Evolutionary conservation across 768 basidiomycete genomes (phyloP).

Genomic region (Trametes elegans): DNA sequence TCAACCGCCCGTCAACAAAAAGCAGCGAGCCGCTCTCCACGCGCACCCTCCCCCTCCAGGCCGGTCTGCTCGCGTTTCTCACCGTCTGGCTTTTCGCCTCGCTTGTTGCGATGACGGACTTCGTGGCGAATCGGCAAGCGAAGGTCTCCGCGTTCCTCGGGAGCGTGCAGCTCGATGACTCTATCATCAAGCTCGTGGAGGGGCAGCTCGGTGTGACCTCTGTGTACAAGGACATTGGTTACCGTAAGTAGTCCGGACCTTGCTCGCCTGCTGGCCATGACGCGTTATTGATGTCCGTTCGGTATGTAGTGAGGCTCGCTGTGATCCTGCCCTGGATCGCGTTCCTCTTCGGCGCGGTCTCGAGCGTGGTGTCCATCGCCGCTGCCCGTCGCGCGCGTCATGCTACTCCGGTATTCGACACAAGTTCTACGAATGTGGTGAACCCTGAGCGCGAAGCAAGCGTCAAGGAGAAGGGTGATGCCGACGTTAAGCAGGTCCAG

Average conservation of each 20-base stretch:
- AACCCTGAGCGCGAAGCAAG: background rate
- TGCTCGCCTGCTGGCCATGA: background rate
- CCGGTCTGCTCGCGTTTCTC: slow-evolving; percentile 39
- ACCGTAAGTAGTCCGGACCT: slow-evolving; percentile 39
- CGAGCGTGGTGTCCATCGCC: slow-evolving; percentile 36
- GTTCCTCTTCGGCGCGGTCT: slow-evolving; percentile 37
- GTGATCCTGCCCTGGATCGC: slow-evolving; percentile 56
- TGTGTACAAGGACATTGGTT: slow-evolving; percentile 44
- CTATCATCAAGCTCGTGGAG: slow-evolving; percentile 37
- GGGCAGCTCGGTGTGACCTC: slow-evolving; percentile 38
- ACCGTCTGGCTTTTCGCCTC: slow-evolving; percentile 47
- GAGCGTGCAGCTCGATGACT: slow-evolving; percentile 34
- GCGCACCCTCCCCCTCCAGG: slow-evolving; percentile 36
- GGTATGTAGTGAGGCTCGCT: slow-evolving; percentile 42
- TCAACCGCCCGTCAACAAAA: slow-evolving; percentile 21
- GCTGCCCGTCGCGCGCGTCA: slow-evolving; percentile 25
- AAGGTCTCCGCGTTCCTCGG: slow-evolving; percentile 43
- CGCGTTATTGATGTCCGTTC: background rate
- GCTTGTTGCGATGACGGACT: slow-evolving; percentile 46
- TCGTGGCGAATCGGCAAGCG: slow-evolving; percentile 45
- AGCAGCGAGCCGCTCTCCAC: slow-evolving; percentile 19
- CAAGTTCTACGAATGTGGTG: background rate
- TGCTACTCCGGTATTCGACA: background rate
- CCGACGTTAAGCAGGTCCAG: background rate
- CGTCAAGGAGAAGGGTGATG: slow-evolving; percentile 7